Evolutionary conservation across 1,139 yeast species (phyloP).

Genomic region (Kurtzmaniella quercitrusa): DNA sequence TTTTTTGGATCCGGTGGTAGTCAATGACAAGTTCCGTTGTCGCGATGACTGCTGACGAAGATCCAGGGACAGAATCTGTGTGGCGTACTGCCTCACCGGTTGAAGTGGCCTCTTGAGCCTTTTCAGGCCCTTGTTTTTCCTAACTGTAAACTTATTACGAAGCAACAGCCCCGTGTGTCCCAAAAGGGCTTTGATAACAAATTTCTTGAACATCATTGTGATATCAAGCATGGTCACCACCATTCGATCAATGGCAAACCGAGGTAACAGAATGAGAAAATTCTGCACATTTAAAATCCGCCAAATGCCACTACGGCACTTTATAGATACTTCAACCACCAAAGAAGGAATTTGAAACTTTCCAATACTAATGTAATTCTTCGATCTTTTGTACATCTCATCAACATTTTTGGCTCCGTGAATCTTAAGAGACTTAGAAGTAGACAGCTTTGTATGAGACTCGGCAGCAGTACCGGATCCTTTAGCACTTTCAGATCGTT

Average conservation of each 20-base stretch:
- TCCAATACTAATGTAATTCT: slow-evolving; percentile 53
- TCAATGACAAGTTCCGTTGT: neutral
- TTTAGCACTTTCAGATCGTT: neutral
- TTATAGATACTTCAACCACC: slow-evolving; percentile 52
- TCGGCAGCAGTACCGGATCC: neutral
- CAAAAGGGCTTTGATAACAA: slow-evolving; percentile 48
- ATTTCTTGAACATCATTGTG: slow-evolving; percentile 47
- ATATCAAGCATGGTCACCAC: slow-evolving; percentile 55
- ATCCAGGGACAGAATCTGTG: slow-evolving; percentile 15
- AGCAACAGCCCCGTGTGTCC: slow-evolving; percentile 58
- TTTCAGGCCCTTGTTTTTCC: slow-evolving; percentile 13
- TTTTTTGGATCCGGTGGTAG: neutral
- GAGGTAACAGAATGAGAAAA: slow-evolving; percentile 53
- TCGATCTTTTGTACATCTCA: slow-evolving; percentile 58
- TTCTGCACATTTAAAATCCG: slow-evolving; percentile 59
- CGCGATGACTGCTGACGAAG: neutral
- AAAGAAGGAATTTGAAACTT: slow-evolving; percentile 45
- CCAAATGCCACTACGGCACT: slow-evolving; percentile 50
- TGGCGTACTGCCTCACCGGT: slow-evolving; percentile 26
- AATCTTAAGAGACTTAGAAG: slow-evolving; percentile 11
- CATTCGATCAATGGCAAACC: slow-evolving; percentile 41
- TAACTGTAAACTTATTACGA: slow-evolving; percentile 46
- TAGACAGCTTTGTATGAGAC: slow-evolving; percentile 9
- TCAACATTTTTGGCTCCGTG: slow-evolving; percentile 38
- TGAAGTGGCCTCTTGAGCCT: slow-evolving; percentile 17